Evolutionary conservation across 2,329 filamentous ascomycete genomes (phyloP), one percentile per base, ranked within the genome.

Genomic region (Celoporthe dispersa): DNA sequence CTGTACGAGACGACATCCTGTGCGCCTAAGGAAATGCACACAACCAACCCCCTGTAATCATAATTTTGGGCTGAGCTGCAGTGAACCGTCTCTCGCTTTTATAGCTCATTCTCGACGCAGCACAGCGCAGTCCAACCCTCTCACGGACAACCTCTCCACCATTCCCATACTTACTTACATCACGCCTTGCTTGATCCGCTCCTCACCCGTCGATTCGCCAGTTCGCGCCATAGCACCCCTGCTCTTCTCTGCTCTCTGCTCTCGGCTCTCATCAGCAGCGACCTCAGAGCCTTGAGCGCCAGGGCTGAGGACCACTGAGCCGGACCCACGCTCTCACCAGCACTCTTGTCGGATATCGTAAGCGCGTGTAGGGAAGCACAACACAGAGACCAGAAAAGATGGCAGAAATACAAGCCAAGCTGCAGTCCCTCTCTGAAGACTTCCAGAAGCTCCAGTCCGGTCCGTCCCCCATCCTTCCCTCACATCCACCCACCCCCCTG

Each of bases 371-470:
- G 19, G 44, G 6, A 9, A 44, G 25, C 22, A 19, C n/a, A 44
- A 35, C 16, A 44, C 9, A 28, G 25, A n/a, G 16, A 31, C n/a
- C 22, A 48, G 22, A n/a, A 62, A 79, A 64, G 62, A 94, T 94
- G 90, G 87, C 90, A 69, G 90, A 93, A 73, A 81, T 87, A 73
- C 93, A 97, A 79, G 92, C 91, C 72, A 88, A 88, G 77, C 86
- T 98, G 35, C 94, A 98, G 82, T 84, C 86, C 67, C 88, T 98
- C 59, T 94, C 94, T 0, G 94, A 98, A 66, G 91, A 97, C 74
- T 98, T 92, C 79, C 91, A 94, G 79, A 91, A 92, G 78, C 84
- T 98, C 37, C 94, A 98, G 82, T 90, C 91, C 81, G 94, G 94
- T 93, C 79, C 72, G 81, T 75, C 28, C 35, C 7, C 41, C 9